These are phyloP conservation scores for Hysterangium stoloniferum DNA, from an alignment of 768 basidiomycete species.

Conservation along the genomic window DNA sequence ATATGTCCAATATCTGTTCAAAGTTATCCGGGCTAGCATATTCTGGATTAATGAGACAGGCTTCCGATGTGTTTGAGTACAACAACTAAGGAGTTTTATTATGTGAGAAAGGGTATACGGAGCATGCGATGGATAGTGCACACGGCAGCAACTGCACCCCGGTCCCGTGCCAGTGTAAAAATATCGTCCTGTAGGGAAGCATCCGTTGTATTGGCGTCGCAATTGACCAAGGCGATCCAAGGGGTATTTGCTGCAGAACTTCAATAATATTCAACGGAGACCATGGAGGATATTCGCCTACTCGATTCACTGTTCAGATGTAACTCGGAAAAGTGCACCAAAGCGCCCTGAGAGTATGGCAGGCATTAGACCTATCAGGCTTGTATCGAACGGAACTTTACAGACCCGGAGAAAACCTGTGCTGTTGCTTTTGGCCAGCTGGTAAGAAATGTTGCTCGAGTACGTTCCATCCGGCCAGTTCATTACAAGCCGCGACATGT, in stretches of 20 bases:
- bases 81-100: constrained; percentile 44
- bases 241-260: constrained; percentile 56
- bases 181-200: constrained; percentile 58
- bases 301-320: constrained; percentile 38
- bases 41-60: constrained; percentile 68
- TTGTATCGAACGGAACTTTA: constrained; percentile 5
- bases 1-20: constrained; percentile 70
- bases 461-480: constrained; percentile 56
- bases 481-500: constrained; percentile 49
- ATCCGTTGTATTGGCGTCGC: constrained; percentile 69
- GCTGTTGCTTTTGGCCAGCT: constrained; percentile 44
- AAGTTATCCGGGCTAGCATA: constrained; percentile 58
- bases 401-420: constrained; percentile 50
- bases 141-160: constrained; percentile 77
- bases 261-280: not conserved
- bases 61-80: constrained; percentile 64
- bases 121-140: constrained; percentile 20
- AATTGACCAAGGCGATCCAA: constrained; percentile 86
- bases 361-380: constrained; percentile 5
- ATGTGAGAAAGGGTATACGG: not conserved
- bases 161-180: constrained; percentile 71
- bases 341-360: constrained; percentile 49
- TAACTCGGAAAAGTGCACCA: constrained; percentile 78
- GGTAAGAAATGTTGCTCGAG: constrained; percentile 49
- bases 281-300: not conserved